Base-by-base conservation (phyloP, 225 moss, liverwort and hornwort species). In the Physcomitrellopsis africana region DNA sequence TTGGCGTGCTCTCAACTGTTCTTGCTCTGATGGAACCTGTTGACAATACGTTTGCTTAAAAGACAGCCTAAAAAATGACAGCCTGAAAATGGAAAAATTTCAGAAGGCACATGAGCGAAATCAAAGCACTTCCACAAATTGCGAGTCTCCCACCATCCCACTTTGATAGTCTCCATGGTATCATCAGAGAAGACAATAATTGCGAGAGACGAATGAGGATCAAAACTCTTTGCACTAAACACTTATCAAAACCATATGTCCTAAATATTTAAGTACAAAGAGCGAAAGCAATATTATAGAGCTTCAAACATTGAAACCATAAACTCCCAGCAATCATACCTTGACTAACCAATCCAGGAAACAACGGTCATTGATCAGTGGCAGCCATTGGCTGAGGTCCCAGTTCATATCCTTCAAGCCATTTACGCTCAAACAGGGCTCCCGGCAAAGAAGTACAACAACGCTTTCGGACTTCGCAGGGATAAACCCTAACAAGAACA, bases 21-120 rank as follows among this genome's bases (percentile, higher is more conserved):
- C 97, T 76, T 99, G 97, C 75, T 99, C 97, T 67, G 94, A 94
- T 16, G 94, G 97, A 78, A 99, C 93, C 96, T 96, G 80, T n/a
- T n/a, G 73, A 9, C 29, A 74, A 57, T 2, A 54, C 42, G 60
- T 17, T 41, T 37, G 42, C 19, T 9, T 32, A 23, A 60, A 26
- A 57, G 45, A 16, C 6, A 24, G 9, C 9, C 22, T 13, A 12
- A 59, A n/a, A 37, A 37, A 37, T 37, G 7, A 43, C 3, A 57
- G 15, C 59, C 60, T 23, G 22, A 19, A 12, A 51, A 18, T 41
- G 7, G 20, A 32, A 60, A 49, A 70, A 49, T 37, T 37, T 7
- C 42, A 63, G 44, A 3, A 48, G 72, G 51, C 4, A 17, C 8
- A 67, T 56, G 22, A 55, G 60, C 42, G 6, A 3, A 41, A 68